Percentiles rank a stretch among this genome's conserved stretches.
These are phyloP conservation scores for Aristolochia fimbriata DNA, from an alignment of 164 flowering plant species.

Conservation along the genomic window DNA sequence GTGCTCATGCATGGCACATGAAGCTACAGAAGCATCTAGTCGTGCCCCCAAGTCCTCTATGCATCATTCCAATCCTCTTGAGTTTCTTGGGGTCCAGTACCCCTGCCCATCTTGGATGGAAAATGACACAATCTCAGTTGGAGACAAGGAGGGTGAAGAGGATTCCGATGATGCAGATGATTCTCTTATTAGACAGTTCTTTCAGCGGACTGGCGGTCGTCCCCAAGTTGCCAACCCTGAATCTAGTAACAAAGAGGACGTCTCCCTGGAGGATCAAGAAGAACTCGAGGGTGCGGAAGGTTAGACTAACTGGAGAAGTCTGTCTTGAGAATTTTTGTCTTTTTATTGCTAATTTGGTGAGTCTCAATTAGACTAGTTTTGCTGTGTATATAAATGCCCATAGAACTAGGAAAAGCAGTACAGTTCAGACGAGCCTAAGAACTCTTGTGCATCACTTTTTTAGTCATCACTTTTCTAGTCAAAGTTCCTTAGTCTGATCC, in stretches of 20 bases:
- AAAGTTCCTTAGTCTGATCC: no score
- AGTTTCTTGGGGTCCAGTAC: slow-evolving; percentile 31
- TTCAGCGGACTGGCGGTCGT: slow-evolving; percentile 24
- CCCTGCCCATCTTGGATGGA: slow-evolving; percentile 80
- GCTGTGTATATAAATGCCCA: no score
- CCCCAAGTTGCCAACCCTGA: slow-evolving; percentile 39
- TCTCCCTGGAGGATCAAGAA: slow-evolving; percentile 77
- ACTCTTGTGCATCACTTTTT: no score
- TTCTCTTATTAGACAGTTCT: slow-evolving; percentile 36
- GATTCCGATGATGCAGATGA: slow-evolving; percentile 59
- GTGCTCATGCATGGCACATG: slow-evolving; percentile 53
- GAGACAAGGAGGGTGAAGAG: slow-evolving; percentile 49
- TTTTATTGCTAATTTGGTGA: no score
- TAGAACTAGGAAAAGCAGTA: no score
- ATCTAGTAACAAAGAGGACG: slow-evolving; percentile 48
- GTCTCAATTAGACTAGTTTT: no score
- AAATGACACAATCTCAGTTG: slow-evolving; percentile 7
- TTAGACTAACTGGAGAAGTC: slow-evolving; percentile 5
- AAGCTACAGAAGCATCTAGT: slow-evolving; percentile 9
- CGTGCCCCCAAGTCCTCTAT: slow-evolving; percentile 22
- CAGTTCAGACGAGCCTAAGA: no score
- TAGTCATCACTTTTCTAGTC: no score
- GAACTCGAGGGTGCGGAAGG: slow-evolving; percentile 81
- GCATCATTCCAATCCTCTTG: slow-evolving; percentile 14
- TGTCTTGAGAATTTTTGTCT: no score